A percentile compares a stretch with the other conserved stretches of the same genome.
These are phyloP conservation scores for Forsythia viridissima DNA, from an alignment of 257 asterid genomes.

Conservation along the genomic window DNA sequence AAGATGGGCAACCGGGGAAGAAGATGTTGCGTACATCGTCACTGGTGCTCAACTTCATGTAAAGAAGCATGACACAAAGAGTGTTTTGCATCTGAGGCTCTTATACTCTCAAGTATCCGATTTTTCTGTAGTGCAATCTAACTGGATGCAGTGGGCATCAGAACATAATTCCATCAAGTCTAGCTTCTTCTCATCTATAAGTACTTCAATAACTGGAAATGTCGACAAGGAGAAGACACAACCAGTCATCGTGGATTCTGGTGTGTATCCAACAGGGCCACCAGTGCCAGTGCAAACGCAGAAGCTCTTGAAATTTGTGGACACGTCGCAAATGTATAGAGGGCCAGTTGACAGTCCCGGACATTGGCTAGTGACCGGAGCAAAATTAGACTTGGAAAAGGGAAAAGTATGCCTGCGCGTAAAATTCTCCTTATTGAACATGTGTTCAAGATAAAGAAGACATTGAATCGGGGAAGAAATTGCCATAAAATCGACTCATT, in stretches of 20 bases:
- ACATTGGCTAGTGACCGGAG: constrained; percentile 92
- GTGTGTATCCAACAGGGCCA: constrained; percentile 74
- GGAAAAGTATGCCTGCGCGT: constrained; percentile 74
- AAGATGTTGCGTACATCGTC: constrained; percentile 56
- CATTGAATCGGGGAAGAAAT: not conserved
- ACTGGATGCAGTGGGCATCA: constrained; percentile 62
- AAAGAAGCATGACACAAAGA: constrained; percentile 35
- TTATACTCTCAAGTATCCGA: constrained; percentile 45
- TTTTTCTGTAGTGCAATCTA: constrained; percentile 54
- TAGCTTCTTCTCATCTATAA: constrained; percentile 63
- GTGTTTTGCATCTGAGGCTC: constrained; percentile 64
- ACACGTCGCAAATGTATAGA: constrained; percentile 58
- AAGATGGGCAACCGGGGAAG: constrained; percentile 37
- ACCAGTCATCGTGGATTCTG: constrained; percentile 65
- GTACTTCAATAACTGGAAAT: constrained; percentile 41
- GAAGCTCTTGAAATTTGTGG: constrained; percentile 71
- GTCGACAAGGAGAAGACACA: constrained; percentile 46
- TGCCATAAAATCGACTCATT: not conserved
- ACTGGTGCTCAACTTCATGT: constrained; percentile 87
- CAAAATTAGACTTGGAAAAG: constrained; percentile 72
- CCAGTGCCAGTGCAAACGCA: constrained; percentile 49
- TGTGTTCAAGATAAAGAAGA: constrained; percentile 21
- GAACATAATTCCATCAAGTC: constrained; percentile 42
- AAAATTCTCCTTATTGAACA: constrained; percentile 71
- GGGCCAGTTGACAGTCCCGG: constrained; percentile 92